Conservation (phyloP, 176 grass and related monocot species). For the Ampelocalamus luodianensis region DNA sequence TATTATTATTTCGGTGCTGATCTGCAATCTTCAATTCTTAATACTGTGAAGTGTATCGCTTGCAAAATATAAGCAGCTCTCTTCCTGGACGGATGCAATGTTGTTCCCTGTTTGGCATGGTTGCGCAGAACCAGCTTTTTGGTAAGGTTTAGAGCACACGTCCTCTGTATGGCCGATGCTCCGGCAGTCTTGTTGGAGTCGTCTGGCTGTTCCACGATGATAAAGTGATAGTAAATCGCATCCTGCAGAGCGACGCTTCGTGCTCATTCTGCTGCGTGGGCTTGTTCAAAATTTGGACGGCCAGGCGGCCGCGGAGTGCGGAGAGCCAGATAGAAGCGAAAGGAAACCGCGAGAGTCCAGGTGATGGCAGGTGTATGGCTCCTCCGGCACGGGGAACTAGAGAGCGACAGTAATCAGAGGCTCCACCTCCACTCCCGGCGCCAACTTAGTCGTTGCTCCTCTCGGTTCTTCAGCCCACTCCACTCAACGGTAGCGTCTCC, state of each 20-base stretch:
- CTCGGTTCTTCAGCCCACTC: neutral
- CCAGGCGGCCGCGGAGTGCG: neutral
- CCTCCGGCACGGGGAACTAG: neutral
- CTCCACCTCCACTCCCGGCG: constrained; percentile 23
- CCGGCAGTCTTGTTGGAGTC: neutral
- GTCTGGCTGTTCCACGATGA: no score
- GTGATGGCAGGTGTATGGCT: neutral
- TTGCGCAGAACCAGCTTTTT: neutral
- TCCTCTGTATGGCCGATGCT: neutral
- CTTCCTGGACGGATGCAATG: neutral
- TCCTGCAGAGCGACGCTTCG: no score
- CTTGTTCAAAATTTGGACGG: neutral
- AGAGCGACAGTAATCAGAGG: constrained; percentile 26
- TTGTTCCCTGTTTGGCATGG: neutral
- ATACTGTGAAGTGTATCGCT: neutral
- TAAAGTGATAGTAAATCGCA: no score
- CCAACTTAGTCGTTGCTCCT: constrained; percentile 29
- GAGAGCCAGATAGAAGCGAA: no score
- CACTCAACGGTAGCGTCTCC: constrained; percentile 25
- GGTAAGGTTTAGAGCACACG: neutral
- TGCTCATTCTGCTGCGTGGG: neutral
- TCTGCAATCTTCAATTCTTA: neutral
- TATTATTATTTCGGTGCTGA: neutral
- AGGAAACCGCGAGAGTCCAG: neutral
- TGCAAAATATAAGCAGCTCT: neutral